Base-by-base conservation (phyloP, 176 grass and related monocot species). In the Juncus inflexus region DNA sequence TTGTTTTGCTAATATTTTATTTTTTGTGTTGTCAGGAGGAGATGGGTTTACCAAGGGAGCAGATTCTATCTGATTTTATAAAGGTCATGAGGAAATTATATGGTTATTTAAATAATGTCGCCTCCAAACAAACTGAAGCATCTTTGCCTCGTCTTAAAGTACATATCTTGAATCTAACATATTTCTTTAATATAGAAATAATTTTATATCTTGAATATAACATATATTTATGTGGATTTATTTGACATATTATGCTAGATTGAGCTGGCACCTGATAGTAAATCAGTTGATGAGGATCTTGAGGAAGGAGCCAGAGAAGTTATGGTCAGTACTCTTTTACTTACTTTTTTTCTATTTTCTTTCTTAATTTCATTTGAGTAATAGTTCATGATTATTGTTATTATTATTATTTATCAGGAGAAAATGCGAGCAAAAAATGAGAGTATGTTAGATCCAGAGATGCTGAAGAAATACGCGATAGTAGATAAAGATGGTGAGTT, bases 31-130 rank as follows among this genome's bases (percentile, higher is more conserved):
- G 19, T 52, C 83, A 97, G 94, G 85, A 86, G 74, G 88, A 97
- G 76, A 73, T 97, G 14, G 80, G 80, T 54, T 81, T 97, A 83
- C 84, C 91, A 89, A 89, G 87, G 60, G 88, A 89, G 54, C 94
- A 97, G 60, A 82, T 97, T 60, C 78, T 91, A 38, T 91, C 94
- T 7, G 76, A 80, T 54, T 97, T 97, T 66, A 88, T 97, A 15
- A 97, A 97, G 72, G 81, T 87, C 62, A 86, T 97, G 83, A 97
- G 88, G 71, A 97, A 82, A 36, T 78, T 97, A 6, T 91, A 91
- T 28, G 45, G 50, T 43, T 78, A 84, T 50, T 87, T 91, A 42
- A 55, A 91, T 55, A 83, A 78, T 42, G 70, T 85, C 37, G 77
- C 80, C 55, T 81, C 85, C 35, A 89, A 86, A 75, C 19, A 28